Percentiles rank a stretch among this genome's conserved stretches.
These are phyloP conservation scores for Macadamia tetraphylla DNA, from an alignment of 164 flowering plant species.

Conservation along the genomic window DNA sequence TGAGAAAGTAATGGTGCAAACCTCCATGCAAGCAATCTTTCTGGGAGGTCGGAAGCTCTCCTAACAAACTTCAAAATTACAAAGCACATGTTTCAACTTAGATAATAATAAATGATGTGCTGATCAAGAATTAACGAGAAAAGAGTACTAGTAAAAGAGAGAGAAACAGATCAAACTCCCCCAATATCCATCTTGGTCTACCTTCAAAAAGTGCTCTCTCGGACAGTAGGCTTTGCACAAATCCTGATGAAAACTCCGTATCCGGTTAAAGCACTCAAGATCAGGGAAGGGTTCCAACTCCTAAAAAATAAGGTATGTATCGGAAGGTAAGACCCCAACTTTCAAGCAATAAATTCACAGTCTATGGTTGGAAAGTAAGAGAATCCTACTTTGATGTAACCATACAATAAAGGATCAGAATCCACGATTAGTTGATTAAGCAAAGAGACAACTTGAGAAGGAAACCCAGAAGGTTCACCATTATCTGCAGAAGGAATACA, in stretches of 20 bases:
- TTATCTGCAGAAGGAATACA: conserved; percentile 45
- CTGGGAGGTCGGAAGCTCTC: conserved; percentile 64
- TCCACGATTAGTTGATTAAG: conserved; percentile 61
- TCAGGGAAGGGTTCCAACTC: conserved; percentile 92
- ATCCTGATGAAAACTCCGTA: conserved; percentile 59
- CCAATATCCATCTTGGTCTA: conserved; percentile 14
- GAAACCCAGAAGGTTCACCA: conserved; percentile 19
- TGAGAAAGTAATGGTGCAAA: conserved; percentile 14
- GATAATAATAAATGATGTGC: background rate
- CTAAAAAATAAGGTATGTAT: conserved; percentile 23
- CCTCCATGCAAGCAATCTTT: conserved; percentile 73
- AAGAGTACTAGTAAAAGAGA: background rate
- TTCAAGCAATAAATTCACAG: background rate
- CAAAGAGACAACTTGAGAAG: conserved; percentile 53
- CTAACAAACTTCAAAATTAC: conserved; percentile 54
- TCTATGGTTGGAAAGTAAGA: background rate
- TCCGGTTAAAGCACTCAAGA: conserved; percentile 49
- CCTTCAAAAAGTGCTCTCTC: conserved; percentile 74
- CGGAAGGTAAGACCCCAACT: background rate
- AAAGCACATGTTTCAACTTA: background rate
- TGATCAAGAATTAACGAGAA: background rate
- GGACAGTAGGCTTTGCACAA: conserved; percentile 55
- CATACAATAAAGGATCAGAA: conserved; percentile 68
- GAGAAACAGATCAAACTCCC: background rate
- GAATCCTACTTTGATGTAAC: conserved; percentile 54